Evolutionary conservation across 2,329 filamentous ascomycete genomes (phyloP).

Genomic region (Exophiala calicioides): DNA sequence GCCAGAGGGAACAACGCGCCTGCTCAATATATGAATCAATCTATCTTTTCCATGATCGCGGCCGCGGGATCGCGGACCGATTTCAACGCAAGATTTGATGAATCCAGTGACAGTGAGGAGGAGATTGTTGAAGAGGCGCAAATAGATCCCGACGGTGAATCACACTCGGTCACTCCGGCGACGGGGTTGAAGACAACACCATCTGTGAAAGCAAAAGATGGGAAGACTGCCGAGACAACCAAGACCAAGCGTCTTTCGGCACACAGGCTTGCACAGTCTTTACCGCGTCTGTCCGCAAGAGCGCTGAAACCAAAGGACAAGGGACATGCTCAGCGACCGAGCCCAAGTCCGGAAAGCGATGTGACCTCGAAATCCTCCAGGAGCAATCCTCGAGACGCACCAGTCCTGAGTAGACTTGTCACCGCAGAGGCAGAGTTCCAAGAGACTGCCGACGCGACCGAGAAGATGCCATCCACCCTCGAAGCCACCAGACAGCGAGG

Average conservation of each 20-base stretch:
- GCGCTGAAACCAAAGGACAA: conserved; percentile 17
- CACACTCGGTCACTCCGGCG: conserved; percentile 1
- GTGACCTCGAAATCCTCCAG: conserved; percentile 20
- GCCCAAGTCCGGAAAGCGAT: conserved; percentile 23
- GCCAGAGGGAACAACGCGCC: conserved; percentile 42
- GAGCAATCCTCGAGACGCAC: conserved; percentile 56
- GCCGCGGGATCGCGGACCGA: conserved; percentile 81
- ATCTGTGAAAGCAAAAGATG: conserved; percentile 9
- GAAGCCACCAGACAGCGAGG: conserved; percentile 29
- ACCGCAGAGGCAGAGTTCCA: conserved; percentile 67
- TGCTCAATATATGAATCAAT: conserved; percentile 80
- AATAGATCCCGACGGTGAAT: conserved; percentile 1
- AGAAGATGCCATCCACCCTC: conserved; percentile 14
- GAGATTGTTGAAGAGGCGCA: conserved; percentile 36
- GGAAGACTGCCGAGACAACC: conserved; percentile 8
- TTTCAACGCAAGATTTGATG: conserved; percentile 79
- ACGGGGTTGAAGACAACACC: neutral
- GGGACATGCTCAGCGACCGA: conserved; percentile 4
- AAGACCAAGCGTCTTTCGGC: conserved; percentile 50
- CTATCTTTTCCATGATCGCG: conserved; percentile 88
- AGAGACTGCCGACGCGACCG: conserved; percentile 23
- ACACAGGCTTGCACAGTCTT: conserved; percentile 59
- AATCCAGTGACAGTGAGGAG: conserved; percentile 78
- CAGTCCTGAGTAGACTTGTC: conserved; percentile 76
- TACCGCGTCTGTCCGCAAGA: conserved; percentile 57